Conservation (phyloP, 2,329 filamentous ascomycete genomes). For the Allantophomopsis lycopodina region DNA sequence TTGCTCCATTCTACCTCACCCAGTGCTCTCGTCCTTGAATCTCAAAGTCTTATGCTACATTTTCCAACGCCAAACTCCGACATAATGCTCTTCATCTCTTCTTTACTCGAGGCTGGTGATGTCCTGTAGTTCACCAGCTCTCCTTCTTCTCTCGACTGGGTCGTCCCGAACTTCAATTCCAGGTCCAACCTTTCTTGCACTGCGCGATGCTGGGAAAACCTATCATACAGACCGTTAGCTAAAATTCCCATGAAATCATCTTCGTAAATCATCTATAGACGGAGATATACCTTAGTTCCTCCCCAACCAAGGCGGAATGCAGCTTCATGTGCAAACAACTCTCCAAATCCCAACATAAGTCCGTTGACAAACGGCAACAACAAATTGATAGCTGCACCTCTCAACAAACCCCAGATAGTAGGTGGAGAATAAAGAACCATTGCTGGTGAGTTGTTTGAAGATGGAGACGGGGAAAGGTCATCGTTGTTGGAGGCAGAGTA, state of each 20-base stretch:
- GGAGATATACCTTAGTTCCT: slow-evolving; percentile 65
- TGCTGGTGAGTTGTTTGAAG: slow-evolving; percentile 44
- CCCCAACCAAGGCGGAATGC: slow-evolving; percentile 90
- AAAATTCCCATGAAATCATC: too few relatives aligned
- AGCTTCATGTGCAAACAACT: slow-evolving; percentile 90
- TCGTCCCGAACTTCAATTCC: slow-evolving; percentile 70
- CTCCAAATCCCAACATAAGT: slow-evolving; percentile 95
- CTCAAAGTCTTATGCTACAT: too few relatives aligned
- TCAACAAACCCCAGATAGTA: slow-evolving; percentile 71
- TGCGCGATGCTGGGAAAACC: slow-evolving; percentile 16
- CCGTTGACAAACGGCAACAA: slow-evolving; percentile 92
- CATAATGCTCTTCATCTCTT: background rate
- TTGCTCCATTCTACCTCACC: too few relatives aligned
- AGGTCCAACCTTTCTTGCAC: slow-evolving; percentile 52
- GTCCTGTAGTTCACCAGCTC: slow-evolving; percentile 39
- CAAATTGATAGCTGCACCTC: slow-evolving; percentile 91
- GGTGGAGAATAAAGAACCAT: slow-evolving; percentile 82
- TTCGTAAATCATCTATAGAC: background rate
- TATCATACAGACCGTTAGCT: slow-evolving; percentile 2
- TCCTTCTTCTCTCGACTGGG: slow-evolving; percentile 26
- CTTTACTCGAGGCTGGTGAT: slow-evolving; percentile 41
- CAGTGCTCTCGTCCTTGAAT: background rate
- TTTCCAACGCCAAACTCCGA: too few relatives aligned
- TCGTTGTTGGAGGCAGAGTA: slow-evolving; percentile 58
- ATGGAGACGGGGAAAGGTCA: slow-evolving; percentile 44